phyloP scores from a whole-genome alignment of 2,329 filamentous ascomycete genomes.

The Dothideomycetes sp. region DNA sequence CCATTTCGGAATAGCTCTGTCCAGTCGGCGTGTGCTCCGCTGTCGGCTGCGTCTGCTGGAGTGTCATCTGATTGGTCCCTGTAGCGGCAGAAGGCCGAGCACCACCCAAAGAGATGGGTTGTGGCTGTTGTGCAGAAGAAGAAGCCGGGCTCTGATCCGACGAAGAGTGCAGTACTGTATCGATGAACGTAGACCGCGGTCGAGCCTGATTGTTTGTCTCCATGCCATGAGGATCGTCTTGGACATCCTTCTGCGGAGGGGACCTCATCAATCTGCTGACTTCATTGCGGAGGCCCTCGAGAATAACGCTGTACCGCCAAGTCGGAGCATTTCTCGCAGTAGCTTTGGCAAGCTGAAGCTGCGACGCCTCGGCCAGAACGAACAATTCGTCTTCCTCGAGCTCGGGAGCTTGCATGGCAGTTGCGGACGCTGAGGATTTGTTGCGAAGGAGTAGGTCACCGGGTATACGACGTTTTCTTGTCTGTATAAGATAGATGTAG shows the following conservation, averaged over 20 bases:
- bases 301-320: conserved; percentile 6
- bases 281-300: conserved; percentile 7
- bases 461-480: conserved; percentile 1
- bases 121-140: too few species aligned
- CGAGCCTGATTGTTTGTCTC: not conserved
- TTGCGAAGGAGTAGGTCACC: too few species aligned
- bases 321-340: not conserved
- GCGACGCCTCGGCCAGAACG: conserved; percentile 2
- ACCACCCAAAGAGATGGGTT: too few species aligned
- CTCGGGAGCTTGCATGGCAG: not conserved
- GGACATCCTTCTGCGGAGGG: not conserved
- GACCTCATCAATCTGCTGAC: not conserved
- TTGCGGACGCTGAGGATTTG: too few species aligned
- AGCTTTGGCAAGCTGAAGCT: conserved; percentile 5
- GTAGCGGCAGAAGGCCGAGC: too few species aligned
- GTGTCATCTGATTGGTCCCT: too few species aligned
- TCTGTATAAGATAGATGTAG: conserved; percentile 6
- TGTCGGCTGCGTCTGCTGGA: too few species aligned
- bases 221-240: not conserved
- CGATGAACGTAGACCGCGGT: too few species aligned
- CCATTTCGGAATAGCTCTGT: too few species aligned
- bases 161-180: too few species aligned
- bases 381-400: conserved; percentile 1
- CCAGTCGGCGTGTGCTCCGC: too few species aligned
- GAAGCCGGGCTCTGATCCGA: too few species aligned